Conservation (phyloP, 768 basidiomycete species). For the Rubroboletus pulcherrimus region DNA sequence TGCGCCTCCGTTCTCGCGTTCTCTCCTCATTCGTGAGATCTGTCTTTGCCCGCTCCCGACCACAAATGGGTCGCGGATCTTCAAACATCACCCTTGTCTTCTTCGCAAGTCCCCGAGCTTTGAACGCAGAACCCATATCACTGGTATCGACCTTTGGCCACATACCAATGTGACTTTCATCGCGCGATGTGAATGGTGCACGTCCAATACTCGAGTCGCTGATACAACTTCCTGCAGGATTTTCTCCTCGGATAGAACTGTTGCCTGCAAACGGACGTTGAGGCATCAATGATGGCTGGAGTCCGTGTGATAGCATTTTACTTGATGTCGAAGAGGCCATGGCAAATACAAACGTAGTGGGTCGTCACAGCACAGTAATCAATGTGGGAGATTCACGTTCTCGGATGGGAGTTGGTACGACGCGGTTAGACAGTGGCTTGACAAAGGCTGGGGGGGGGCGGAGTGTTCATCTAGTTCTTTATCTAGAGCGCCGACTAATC, state of each 20-base stretch:
- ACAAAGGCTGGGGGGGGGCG: neutral
- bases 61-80: conserved; percentile 38
- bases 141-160: conserved; percentile 19
- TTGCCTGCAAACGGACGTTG: conserved; percentile 55
- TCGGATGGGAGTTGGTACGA: conserved; percentile 56
- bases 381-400: conserved; percentile 51
- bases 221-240: conserved; percentile 74
- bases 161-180: conserved; percentile 61
- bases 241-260: conserved; percentile 44
- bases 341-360: conserved; percentile 7
- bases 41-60: conserved; percentile 30
- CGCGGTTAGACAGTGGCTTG: conserved; percentile 16
- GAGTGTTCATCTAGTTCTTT: conserved; percentile 15
- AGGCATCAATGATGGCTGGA: conserved; percentile 28
- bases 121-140: conserved; percentile 28
- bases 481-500: conserved; percentile 28
- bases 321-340: conserved; percentile 7
- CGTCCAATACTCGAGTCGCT: conserved; percentile 80
- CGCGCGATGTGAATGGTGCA: conserved; percentile 70
- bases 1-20: conserved; percentile 69
- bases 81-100: conserved; percentile 69
- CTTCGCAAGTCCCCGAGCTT: conserved; percentile 40
- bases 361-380: conserved; percentile 58
- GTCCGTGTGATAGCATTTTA: conserved; percentile 27
- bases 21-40: conserved; percentile 44